phyloP scores from a whole-genome alignment of 2,329 filamentous ascomycete genomes.

The Verticillium dahliae region DNA sequence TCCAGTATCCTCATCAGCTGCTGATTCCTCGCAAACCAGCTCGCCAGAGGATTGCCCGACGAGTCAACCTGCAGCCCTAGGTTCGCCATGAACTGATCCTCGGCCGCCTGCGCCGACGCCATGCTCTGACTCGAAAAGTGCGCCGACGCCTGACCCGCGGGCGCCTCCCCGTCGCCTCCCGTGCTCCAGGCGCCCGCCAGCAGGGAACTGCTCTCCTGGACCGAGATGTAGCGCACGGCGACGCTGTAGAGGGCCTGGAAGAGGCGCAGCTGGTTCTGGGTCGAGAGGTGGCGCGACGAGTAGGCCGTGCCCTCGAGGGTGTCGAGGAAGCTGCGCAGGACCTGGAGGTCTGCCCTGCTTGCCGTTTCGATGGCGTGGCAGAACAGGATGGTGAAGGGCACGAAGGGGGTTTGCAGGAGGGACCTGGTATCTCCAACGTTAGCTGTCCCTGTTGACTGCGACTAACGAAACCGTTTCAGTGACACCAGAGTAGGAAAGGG shows the following conservation, averaged over 20 bases:
- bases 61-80: background rate
- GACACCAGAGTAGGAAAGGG: background rate
- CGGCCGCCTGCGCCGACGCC: background rate
- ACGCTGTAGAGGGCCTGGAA: constrained; percentile 16
- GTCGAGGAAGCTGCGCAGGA: constrained; percentile 8
- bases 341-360: constrained; percentile 32
- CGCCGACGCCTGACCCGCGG: background rate
- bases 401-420: constrained; percentile 14
- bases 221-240: constrained; percentile 3
- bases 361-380: constrained; percentile 26
- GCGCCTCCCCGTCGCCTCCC: background rate
- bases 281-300: constrained; percentile 2
- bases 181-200: background rate
- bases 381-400: constrained; percentile 18
- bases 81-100: background rate
- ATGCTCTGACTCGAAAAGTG: background rate
- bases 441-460: background rate
- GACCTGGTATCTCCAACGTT: constrained; percentile 6
- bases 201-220: background rate
- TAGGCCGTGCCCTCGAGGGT: constrained; percentile 7
- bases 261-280: constrained; percentile 12
- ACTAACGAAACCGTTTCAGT: no score
- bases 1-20: constrained; percentile 1
- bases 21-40: background rate
- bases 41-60: background rate